These are phyloP conservation scores for Sugiyamaella neomexicana DNA, from an alignment of 1,139 yeast genomes.

Conservation along the genomic window DNA sequence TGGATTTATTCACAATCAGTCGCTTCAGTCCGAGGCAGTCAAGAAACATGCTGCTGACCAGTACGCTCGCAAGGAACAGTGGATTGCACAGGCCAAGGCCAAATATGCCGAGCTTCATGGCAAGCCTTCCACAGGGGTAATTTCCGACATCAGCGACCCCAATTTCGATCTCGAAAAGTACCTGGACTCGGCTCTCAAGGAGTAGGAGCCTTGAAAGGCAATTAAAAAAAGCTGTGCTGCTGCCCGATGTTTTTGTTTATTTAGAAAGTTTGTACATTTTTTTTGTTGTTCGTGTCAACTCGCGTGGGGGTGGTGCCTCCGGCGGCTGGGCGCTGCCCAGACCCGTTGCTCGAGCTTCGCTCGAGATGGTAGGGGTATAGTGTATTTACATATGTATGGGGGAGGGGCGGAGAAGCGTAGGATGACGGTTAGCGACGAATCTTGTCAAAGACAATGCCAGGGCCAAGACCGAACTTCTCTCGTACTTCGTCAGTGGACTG, in stretches of 20 bases:
- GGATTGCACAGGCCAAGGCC: conserved; percentile 84
- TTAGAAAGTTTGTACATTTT: conserved; percentile 14
- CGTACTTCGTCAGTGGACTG: conserved; percentile 68
- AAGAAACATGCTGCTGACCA: conserved; percentile 58
- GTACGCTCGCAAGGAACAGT: conserved; percentile 66
- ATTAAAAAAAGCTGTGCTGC: conserved; percentile 8
- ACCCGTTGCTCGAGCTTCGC: neutral
- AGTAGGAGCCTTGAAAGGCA: conserved; percentile 20
- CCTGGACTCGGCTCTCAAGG: conserved; percentile 38
- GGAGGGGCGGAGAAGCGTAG: no score
- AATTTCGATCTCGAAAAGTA: conserved; percentile 73
- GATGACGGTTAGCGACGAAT: conserved; percentile 9
- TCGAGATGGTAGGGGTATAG: neutral
- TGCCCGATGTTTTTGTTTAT: neutral
- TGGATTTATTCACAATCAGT: conserved; percentile 84
- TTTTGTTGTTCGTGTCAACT: neutral
- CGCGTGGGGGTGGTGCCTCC: conserved; percentile 5
- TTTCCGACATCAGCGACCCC: conserved; percentile 83
- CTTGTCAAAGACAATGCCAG: conserved; percentile 61
- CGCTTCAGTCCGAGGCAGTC: conserved; percentile 60
- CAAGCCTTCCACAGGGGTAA: conserved; percentile 42
- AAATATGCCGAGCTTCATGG: conserved; percentile 74
- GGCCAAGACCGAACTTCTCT: conserved; percentile 65
- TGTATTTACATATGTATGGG: neutral
- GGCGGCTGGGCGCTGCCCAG: conserved; percentile 6